These are phyloP conservation scores for Heritiera fomes DNA, from an alignment of 345 rosid genomes.

Conservation along the genomic window DNA sequence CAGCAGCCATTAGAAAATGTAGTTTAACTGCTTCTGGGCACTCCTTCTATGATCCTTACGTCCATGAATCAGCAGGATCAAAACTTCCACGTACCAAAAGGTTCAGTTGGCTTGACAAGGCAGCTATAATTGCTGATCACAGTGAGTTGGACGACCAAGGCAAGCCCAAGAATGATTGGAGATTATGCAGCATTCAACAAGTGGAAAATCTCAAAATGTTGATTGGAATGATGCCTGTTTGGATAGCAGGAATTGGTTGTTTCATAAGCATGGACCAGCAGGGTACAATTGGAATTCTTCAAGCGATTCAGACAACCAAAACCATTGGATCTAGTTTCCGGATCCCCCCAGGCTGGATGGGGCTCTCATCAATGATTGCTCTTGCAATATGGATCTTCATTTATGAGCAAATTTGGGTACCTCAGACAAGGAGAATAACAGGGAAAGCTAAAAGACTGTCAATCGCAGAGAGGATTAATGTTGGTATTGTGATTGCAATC, in stretches of 20 bases:
- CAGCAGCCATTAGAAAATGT: conserved; percentile 45
- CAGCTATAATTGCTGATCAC: conserved; percentile 39
- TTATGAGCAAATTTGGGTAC: conserved; percentile 50
- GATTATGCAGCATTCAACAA: conserved; percentile 41
- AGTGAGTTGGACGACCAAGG: conserved; percentile 52
- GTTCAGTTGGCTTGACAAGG: conserved; percentile 53
- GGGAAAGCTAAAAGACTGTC: conserved; percentile 44
- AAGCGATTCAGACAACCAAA: conserved; percentile 54
- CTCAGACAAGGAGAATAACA: conserved; percentile 32
- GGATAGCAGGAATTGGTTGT: conserved; percentile 45
- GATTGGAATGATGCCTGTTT: conserved; percentile 40
- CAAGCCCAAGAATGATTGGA: conserved; percentile 40
- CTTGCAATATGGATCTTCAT: conserved; percentile 58
- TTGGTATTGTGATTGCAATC: conserved; percentile 49
- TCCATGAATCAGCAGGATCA: conserved; percentile 13
- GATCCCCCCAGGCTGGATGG: conserved; percentile 67
- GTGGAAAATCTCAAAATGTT: conserved; percentile 47
- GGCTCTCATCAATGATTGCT: conserved; percentile 48
- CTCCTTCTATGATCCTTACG: conserved; percentile 46
- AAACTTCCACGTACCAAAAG: conserved; percentile 41
- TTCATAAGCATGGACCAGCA: conserved; percentile 65
- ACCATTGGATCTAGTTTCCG: conserved; percentile 31
- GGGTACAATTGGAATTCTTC: conserved; percentile 47
- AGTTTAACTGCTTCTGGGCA: neutral
- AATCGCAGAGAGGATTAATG: conserved; percentile 45